Base-by-base conservation (phyloP, 805 yeast genomes). In the Pichia scutulata region DNA sequence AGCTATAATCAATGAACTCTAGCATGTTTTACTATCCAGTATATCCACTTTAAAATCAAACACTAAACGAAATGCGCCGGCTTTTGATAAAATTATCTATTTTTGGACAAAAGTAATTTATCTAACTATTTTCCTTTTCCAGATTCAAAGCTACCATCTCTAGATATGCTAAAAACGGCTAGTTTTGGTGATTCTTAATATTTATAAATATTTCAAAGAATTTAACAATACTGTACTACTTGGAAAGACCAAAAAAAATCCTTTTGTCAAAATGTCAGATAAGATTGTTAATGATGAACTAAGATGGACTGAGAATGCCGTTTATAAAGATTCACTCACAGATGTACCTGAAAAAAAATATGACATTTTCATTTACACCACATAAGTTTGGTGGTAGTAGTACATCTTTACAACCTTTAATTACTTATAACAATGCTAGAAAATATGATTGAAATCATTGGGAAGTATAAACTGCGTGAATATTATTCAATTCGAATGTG, bases 51-150 rank as follows among this genome's bases (percentile, higher is more conserved):
- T 43, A 22, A 52, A 44, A 37, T 26, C 39, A n/a, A 39, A 41
- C 9, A 23, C 30, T 7, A 33, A 19, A 19, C 47, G 49, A 1
- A 39, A 30, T 4, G 48, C 61, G 23, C 62, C 66, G 0, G 62
- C 64, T 9, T 73, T 73, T 48, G 53, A 60, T 12, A 57, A 65
- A 24, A 53, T 72, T 13, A 70, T 67, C 10, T 69, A 65, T 2
- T 72, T 71, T 56, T n/a, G 76, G 72, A 53, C 72, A 69, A 52
- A 68, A 70, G n/a, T n/a, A n/a, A 76, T 12, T 66, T 71, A 26
- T 73, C 76, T 76, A 50, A 46, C 47, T 48, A 13, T 25, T 48
- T 52, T 39, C 12, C 45, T 43, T 33, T 26, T 24, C 54, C 55
- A 10, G 59, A 64, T 49, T 60, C 63, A 16, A 54, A 61, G 23